Base-by-base conservation (phyloP, 2,329 filamentous ascomycete species). In the Colletotrichum sp. region DNA sequence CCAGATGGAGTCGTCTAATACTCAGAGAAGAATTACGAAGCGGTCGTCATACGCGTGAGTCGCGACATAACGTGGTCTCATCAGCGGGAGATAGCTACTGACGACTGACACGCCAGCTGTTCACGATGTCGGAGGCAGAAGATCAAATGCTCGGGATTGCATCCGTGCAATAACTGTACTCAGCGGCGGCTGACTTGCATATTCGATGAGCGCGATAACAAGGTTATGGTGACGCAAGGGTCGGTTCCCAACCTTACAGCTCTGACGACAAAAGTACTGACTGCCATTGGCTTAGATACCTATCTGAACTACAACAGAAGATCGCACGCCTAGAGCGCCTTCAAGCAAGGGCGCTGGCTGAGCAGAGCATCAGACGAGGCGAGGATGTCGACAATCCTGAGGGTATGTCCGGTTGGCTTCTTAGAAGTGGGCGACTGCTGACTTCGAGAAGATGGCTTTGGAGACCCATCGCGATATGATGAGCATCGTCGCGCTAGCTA, bases 51-150 rank as follows among this genome's bases (percentile, higher is more conserved):
- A 67, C 24, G 61, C 72, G 68, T 75, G 61, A 9, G 72, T 75
- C 10, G 18, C 13, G 36, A 38, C 36, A 38, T 38, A 0, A 38
- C 8, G 36, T 72, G 26, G n/a, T 16, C 28, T 61, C 2, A 16
- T 0, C 28, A n/a, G 18, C 18, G n/a, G 24, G 30, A 21, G 43
- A n/a, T n/a, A 21, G 12, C n/a, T 18, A 26, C 64, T 68, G 18
- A 61, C 52, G 55, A 32, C 34, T 60, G 52, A 38, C 32, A 32
- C 16, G 4, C 3, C 21, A 75, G 61, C 3, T 75, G 72, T 55
- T 75, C 72, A 38, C 72, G 68, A 75, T 75, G 72, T 66, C 72
- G 72, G 30, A 71, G 72, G 36, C 72, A 75, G 18, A 75, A 75
- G 52, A 75, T 75, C 61, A 75, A 75, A 38, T 75, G 72, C 38